These are phyloP conservation scores for Tetradesmus obliquus DNA, from an alignment of 139 green algal genomes.

Conservation along the genomic window DNA sequence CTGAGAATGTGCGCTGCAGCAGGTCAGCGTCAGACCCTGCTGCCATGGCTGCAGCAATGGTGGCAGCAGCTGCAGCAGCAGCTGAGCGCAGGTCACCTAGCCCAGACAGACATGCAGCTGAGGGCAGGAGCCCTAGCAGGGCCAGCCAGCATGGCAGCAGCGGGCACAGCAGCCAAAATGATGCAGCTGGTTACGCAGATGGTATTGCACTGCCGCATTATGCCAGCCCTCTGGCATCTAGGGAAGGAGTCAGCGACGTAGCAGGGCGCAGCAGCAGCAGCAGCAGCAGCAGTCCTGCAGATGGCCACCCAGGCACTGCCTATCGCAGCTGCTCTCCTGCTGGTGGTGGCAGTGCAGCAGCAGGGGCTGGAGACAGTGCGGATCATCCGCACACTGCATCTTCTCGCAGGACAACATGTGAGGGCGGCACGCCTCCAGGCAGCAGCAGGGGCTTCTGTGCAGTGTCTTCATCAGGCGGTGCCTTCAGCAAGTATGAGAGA, in stretches of 20 bases:
- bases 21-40: background rate
- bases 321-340: background rate
- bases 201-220: background rate
- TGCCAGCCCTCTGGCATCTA: background rate
- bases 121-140: background rate
- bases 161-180: background rate
- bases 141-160: background rate
- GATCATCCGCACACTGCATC: background rate
- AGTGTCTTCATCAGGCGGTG: background rate
- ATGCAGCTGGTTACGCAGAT: background rate
- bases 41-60: background rate
- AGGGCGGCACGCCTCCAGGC: background rate
- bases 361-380: background rate
- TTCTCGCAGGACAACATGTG: background rate
- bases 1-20: background rate
- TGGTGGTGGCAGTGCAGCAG: background rate
- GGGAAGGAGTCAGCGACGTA: too few relatives aligned
- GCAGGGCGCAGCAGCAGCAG: background rate
- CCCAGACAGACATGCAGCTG: background rate
- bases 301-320: background rate
- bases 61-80: slow-evolving; percentile 1
- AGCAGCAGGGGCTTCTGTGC: slow-evolving; percentile 21
- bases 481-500: slow-evolving; percentile 10
- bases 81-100: background rate
- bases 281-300: background rate